phyloP scores from a whole-genome alignment of 1,284 basidiomycete genomes.

The Sporisorium scitamineum region DNA sequence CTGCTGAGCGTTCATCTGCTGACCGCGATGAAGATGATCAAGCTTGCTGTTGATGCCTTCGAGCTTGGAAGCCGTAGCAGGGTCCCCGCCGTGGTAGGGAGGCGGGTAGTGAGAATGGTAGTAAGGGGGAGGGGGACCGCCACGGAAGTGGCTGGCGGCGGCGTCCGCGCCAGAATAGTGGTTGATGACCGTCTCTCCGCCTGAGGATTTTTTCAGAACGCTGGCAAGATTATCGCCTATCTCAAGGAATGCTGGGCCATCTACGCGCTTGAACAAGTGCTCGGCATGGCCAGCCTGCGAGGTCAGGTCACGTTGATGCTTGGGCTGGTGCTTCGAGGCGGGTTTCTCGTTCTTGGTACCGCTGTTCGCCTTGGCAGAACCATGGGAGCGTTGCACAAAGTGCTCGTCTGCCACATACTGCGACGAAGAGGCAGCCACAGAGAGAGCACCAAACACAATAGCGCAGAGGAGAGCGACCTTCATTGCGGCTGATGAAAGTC shows the following conservation, averaged over 20 bases:
- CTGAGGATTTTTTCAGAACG: neutral
- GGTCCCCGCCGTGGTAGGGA: conserved; percentile 8
- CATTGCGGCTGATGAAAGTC: conserved; percentile 7
- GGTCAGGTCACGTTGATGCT: neutral
- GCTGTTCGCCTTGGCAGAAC: neutral
- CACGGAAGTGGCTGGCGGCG: neutral
- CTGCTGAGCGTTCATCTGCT: conserved; percentile 9
- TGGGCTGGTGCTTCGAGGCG: neutral
- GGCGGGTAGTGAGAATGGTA: neutral
- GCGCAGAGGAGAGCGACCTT: conserved; percentile 34
- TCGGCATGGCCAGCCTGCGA: neutral
- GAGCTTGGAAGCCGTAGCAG: conserved; percentile 4
- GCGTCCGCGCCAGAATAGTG: neutral
- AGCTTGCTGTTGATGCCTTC: conserved; percentile 1
- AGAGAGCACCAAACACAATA: conserved; percentile 46
- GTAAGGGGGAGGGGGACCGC: conserved; percentile 3
- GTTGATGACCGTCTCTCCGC: conserved; percentile 3
- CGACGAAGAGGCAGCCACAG: conserved; percentile 37
- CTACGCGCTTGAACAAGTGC: conserved; percentile 4
- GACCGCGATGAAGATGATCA: conserved; percentile 2
- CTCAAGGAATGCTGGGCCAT: no score
- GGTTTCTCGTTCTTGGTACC: conserved; percentile 1
- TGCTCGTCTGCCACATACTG: conserved; percentile 13
- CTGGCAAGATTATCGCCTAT: conserved; percentile 3
- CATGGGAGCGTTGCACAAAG: neutral